Evolutionary conservation across 805 yeast species (phyloP).

Genomic region (Clavispora phyllophila): DNA sequence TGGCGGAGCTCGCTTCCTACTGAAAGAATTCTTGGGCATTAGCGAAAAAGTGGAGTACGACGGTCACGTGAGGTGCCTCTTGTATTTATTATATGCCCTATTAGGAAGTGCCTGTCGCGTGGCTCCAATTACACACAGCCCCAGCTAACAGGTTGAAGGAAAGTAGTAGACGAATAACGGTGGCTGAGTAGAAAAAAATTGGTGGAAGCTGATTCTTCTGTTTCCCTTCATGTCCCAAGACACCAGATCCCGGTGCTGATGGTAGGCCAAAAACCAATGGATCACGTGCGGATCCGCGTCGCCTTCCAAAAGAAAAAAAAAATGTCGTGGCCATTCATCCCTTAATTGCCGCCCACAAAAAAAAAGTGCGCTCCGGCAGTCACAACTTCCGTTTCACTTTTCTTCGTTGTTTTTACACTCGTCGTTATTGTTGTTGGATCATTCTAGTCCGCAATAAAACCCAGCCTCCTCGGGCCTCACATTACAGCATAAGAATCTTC

Average conservation of each 20-base stretch:
- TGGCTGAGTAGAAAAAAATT: too few species aligned
- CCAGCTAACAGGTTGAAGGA: neutral
- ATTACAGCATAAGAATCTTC: conserved; percentile 5
- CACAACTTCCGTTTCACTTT: neutral
- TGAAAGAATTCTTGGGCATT: too few species aligned
- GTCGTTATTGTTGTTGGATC: neutral
- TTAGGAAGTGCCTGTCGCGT: neutral
- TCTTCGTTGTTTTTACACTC: conserved; percentile 2
- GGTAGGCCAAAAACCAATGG: neutral
- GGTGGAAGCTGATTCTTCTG: too few species aligned
- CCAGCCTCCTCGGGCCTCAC: conserved; percentile 5
- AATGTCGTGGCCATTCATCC: conserved; percentile 17
- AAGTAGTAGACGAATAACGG: neutral
- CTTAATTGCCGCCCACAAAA: conserved; percentile 15
- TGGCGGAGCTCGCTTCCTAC: too few species aligned
- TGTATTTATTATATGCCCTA: neutral
- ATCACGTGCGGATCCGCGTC: conserved; percentile 3
- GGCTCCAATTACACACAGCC: neutral
- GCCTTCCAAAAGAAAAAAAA: conserved; percentile 4
- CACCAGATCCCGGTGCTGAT: neutral
- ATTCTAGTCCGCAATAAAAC: neutral
- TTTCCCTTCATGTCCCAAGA: too few species aligned
- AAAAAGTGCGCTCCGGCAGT: conserved; percentile 2
- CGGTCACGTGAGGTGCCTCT: neutral
- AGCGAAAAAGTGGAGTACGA: neutral